Evolutionary conservation across 495 filamentous ascomycete species (phyloP).

Genomic region (Lasiosphaeris hirsuta): DNA sequence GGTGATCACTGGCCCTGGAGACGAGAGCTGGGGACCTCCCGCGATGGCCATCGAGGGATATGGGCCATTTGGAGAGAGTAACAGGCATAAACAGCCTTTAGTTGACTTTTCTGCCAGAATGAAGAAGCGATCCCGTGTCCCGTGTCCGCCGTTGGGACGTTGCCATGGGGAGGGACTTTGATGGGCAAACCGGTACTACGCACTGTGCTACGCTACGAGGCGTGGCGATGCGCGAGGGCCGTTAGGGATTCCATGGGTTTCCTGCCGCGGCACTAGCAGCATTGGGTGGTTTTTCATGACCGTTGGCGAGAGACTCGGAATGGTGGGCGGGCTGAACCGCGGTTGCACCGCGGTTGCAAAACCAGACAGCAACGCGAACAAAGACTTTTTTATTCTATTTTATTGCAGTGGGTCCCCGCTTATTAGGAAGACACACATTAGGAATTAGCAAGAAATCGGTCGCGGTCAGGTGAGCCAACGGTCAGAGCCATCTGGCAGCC

Average conservation of each 20-base stretch:
- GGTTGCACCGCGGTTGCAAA: constrained; percentile 12
- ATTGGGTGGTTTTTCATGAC: not conserved
- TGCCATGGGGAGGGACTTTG: constrained; percentile 3
- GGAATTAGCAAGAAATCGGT: not conserved
- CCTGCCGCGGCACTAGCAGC: not conserved
- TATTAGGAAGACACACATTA: constrained; percentile 5
- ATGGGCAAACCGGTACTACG: not conserved
- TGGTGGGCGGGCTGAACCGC: constrained; percentile 10
- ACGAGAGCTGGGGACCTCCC: not conserved
- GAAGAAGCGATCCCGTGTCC: constrained; percentile 7
- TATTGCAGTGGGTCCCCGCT: constrained; percentile 11
- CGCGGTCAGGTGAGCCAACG: too few relatives aligned
- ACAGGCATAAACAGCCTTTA: constrained; percentile 4
- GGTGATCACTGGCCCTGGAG: constrained; percentile 2
- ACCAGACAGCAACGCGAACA: not conserved
- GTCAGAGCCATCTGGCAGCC: too few relatives aligned
- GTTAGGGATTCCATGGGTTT: not conserved
- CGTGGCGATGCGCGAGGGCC: not conserved
- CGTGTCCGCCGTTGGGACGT: not conserved
- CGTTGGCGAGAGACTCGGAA: not conserved
- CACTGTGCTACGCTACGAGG: not conserved
- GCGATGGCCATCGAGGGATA: not conserved
- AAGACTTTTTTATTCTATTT: not conserved
- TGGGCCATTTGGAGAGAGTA: not conserved
- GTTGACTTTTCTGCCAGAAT: constrained; percentile 10